phyloP scores from a whole-genome alignment of 2,329 filamentous ascomycete species.

The Epichloe amarillans region DNA sequence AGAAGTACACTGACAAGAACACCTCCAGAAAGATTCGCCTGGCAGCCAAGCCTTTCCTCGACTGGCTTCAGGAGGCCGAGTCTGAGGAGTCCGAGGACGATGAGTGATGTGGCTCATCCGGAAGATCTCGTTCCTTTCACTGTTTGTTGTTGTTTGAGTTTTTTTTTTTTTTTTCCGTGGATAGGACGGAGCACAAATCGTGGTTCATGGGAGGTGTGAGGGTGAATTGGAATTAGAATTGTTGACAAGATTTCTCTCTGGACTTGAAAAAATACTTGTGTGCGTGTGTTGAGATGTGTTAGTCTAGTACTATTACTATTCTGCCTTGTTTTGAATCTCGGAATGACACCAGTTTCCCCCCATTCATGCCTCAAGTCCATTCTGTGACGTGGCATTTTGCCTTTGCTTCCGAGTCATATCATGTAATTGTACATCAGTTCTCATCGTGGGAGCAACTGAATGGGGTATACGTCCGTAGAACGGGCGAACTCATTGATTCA shows the following conservation, averaged over 20 bases:
- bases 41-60: constrained; percentile 84
- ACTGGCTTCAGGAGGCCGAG: constrained; percentile 83
- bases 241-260: background rate
- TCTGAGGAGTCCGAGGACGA: constrained; percentile 51
- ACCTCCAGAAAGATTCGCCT: constrained; percentile 94
- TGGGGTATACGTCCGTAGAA: no score
- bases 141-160: background rate
- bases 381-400: background rate
- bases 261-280: background rate
- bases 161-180: background rate
- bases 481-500: no score
- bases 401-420: no score
- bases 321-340: background rate
- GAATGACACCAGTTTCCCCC: background rate
- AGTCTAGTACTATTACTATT: background rate
- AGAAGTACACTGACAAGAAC: constrained; percentile 87
- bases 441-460: no score
- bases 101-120: constrained; percentile 4
- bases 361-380: background rate
- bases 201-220: background rate
- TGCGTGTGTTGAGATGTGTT: background rate
- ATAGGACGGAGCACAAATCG: background rate
- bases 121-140: no score
- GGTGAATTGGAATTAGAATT: background rate
- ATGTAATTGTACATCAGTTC: no score